Percentiles rank a stretch among this genome's conserved stretches.
phyloP scores from a whole-genome alignment of 2,329 filamentous ascomycete species.

The Penicillium hordei region DNA sequence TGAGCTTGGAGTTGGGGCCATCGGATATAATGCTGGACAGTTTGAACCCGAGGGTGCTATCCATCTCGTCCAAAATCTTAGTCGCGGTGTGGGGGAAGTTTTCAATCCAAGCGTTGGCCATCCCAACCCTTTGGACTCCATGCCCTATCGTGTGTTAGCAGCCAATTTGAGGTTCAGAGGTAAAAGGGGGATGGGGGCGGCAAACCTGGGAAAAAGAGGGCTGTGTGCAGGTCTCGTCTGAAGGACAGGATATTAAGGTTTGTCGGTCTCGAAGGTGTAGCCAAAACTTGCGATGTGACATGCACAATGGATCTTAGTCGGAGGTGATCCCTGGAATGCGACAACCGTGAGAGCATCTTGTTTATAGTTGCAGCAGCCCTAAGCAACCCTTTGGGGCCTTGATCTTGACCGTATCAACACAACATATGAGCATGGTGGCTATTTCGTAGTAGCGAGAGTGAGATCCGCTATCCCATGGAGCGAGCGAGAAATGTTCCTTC shows the following conservation, averaged over 20 bases:
- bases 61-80: conserved; percentile 81
- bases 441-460: neutral
- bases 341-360: conserved; percentile 23
- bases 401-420: conserved; percentile 12
- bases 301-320: conserved; percentile 1
- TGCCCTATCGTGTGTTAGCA: conserved; percentile 60
- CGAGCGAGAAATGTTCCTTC: neutral
- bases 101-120: conserved; percentile 81
- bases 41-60: conserved; percentile 70
- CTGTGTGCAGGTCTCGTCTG: conserved; percentile 38
- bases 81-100: conserved; percentile 76
- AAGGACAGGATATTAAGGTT: conserved; percentile 2
- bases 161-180: neutral
- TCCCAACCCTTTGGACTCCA: conserved; percentile 84
- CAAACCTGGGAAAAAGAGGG: conserved; percentile 50
- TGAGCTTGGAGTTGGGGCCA: conserved; percentile 74
- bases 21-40: conserved; percentile 76
- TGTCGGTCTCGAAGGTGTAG: neutral
- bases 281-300: neutral
- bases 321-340: neutral
- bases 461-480: conserved; percentile 1
- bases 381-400: conserved; percentile 19
- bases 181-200: neutral
- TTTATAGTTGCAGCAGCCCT: conserved; percentile 10
- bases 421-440: conserved; percentile 23